phyloP scores from a whole-genome alignment of 129 eudicot species.

The Flaveria robusta region DNA sequence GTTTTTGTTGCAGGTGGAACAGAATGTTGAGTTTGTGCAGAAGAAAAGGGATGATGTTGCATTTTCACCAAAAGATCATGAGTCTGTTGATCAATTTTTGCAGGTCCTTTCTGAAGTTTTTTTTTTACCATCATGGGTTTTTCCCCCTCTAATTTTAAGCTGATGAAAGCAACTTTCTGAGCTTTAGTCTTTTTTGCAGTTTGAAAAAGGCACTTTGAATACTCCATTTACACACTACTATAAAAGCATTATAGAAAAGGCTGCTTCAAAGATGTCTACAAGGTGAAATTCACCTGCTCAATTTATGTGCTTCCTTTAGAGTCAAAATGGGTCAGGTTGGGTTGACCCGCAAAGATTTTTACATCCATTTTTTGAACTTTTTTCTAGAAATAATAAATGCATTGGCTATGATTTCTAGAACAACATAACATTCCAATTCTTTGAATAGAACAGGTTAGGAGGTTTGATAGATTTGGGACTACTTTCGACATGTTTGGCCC shows the following conservation, averaged over 20 bases:
- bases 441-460: neutral
- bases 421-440: neutral
- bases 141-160: constrained; percentile 5
- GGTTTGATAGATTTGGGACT: neutral
- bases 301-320: neutral
- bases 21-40: constrained; percentile 82
- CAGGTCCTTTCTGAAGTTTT: constrained; percentile 56
- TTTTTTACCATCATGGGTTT: neutral
- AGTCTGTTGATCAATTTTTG: constrained; percentile 72
- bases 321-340: neutral
- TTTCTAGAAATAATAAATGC: neutral
- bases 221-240: constrained; percentile 79
- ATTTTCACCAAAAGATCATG: constrained; percentile 83
- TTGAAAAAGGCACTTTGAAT: constrained; percentile 59
- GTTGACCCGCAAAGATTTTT: neutral
- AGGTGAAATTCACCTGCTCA: constrained; percentile 26
- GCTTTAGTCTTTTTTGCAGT: constrained; percentile 49
- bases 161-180: constrained; percentile 10
- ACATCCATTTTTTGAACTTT: neutral
- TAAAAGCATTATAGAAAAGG: constrained; percentile 77
- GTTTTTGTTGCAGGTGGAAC: constrained; percentile 63
- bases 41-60: constrained; percentile 93
- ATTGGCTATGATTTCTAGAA: neutral
- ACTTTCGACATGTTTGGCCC: neutral
- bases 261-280: constrained; percentile 51